Conservation (phyloP, 805 yeast genomes). For the Nakazawaea molendinolei region DNA sequence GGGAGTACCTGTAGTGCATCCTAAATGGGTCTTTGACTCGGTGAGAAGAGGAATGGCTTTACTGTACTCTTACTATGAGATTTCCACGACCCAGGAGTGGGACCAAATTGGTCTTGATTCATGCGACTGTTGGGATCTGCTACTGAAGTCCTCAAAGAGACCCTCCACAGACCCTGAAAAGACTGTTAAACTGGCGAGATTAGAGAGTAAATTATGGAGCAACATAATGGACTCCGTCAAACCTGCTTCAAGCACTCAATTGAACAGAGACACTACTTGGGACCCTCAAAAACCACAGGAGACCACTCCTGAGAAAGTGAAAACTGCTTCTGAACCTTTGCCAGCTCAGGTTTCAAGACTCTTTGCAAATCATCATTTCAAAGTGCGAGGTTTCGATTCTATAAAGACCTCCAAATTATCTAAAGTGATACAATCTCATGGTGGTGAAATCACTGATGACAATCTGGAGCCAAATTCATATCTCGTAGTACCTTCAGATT, state of each 20-base stretch:
- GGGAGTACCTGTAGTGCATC: slow-evolving; percentile 46
- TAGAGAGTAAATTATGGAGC: slow-evolving; percentile 11
- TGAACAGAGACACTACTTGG: slow-evolving; percentile 13
- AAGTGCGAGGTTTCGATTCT: slow-evolving; percentile 32
- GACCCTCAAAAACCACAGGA: slow-evolving; percentile 15
- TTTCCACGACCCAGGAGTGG: slow-evolving; percentile 19
- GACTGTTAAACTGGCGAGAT: slow-evolving; percentile 9
- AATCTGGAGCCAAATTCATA: slow-evolving; percentile 23
- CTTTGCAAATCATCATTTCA: slow-evolving; percentile 37
- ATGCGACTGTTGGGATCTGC: slow-evolving; percentile 26
- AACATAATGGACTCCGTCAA: slow-evolving; percentile 12
- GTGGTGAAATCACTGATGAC: slow-evolving; percentile 28
- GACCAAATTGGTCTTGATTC: slow-evolving; percentile 29
- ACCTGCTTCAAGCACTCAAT: slow-evolving; percentile 2
- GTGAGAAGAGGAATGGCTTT: slow-evolving; percentile 37
- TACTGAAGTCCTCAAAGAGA: slow-evolving; percentile 5
- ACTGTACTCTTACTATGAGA: slow-evolving; percentile 32
- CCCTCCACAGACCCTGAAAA: slow-evolving; percentile 9
- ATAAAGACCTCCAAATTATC: slow-evolving; percentile 23
- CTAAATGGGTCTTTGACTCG: slow-evolving; percentile 42
- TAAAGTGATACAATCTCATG: slow-evolving; percentile 38
- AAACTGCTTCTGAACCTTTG: not conserved
- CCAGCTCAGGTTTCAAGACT: slow-evolving; percentile 18
- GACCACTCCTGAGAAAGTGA: slow-evolving; percentile 5
- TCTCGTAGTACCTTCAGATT: not conserved